Evolutionary conservation across 2,329 filamentous ascomycete genomes (phyloP), one percentile per base, ranked within the genome.

Genomic region (Aspergillus fructus): DNA sequence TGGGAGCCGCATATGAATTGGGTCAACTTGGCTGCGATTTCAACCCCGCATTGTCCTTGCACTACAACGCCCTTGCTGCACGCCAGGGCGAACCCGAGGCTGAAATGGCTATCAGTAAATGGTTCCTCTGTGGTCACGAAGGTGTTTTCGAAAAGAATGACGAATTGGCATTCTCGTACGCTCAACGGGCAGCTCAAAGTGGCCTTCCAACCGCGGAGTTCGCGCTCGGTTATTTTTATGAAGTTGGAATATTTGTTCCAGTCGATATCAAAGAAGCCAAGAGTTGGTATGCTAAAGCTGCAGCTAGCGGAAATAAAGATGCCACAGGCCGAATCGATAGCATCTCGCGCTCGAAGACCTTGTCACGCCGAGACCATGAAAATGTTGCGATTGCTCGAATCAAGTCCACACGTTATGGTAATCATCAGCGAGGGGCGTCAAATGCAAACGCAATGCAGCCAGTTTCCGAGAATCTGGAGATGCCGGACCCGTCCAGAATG

Each of bases 61-160:
- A 99, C 72, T 99, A 99, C 78, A 97, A 97, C 69, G 91, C 91
- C 39, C 82, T 99, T 33, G 93, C 94, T 21, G 90, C 94, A 12
- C 88, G 90, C 63, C 94, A 97, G 76, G 93, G 93, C 17, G 92
- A 97, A 67, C 82, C 92, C 0, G 94, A 99, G 72, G 94, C 93
- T 0, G 92, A 96, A 59, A 89, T 99, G 76, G 92, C 93, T 27
- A 92, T 99, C 60, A 97, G 93, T 75, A 94, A 96, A 75, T 99
- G 94, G 94, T 99, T 97, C 71, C 82, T 99, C 27, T 97, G 96
- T 68, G 94, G 94, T 3, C 93, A 94, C 63, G 93, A 97, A 64
- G 89, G 89, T 21, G 83, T 96, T 6, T 97, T 99, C 70, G 85
- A 90, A 59, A 97, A 97, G 81, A 97, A 97, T 68, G 94, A 99